Evolutionary conservation across 2,329 filamentous ascomycete genomes (phyloP).

Genomic region (Microcyclosporella mali): DNA sequence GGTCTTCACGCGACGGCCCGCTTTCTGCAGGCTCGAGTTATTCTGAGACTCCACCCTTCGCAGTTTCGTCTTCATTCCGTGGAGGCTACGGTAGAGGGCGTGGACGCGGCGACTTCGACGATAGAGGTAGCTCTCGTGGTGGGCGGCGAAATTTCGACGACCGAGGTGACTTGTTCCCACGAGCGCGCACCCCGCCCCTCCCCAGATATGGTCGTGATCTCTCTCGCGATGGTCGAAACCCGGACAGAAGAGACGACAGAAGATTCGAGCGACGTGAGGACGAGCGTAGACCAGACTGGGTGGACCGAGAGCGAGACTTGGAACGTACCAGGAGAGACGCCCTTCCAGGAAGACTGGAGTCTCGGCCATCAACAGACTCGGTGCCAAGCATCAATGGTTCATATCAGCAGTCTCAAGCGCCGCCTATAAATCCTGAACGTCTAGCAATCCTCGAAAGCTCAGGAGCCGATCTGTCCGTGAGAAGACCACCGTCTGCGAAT

Average conservation of each 20-base stretch:
- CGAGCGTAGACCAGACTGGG: conserved; percentile 34
- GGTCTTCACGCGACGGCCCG: conserved; percentile 67
- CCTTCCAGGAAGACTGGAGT: conserved; percentile 25
- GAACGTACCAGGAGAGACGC: conserved; percentile 28
- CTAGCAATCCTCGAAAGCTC: conserved; percentile 29
- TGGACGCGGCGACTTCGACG: conserved; percentile 47
- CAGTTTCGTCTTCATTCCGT: conserved; percentile 40
- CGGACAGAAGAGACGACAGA: conserved; percentile 40
- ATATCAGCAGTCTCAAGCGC: conserved; percentile 16
- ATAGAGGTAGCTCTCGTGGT: conserved; percentile 40
- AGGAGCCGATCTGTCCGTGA: conserved; percentile 23
- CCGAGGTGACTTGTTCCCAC: conserved; percentile 52
- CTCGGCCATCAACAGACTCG: conserved; percentile 23
- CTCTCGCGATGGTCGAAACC: conserved; percentile 32
- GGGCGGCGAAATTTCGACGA: conserved; percentile 43
- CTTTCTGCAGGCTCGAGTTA: conserved; percentile 64
- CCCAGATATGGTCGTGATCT: conserved; percentile 44
- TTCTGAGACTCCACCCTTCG: conserved; percentile 59
- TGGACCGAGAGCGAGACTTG: conserved; percentile 36
- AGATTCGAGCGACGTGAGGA: conserved; percentile 42
- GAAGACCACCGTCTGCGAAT: conserved; percentile 18
- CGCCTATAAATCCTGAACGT: conserved; percentile 29
- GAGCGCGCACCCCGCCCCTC: conserved; percentile 46
- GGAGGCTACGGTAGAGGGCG: conserved; percentile 37
- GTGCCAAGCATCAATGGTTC: conserved; percentile 14